Percentiles rank a stretch among this genome's conserved stretches.
These are phyloP conservation scores for Lobosporangium transversale DNA, from an alignment of 192 early-diverging fungal species.

Conservation along the genomic window DNA sequence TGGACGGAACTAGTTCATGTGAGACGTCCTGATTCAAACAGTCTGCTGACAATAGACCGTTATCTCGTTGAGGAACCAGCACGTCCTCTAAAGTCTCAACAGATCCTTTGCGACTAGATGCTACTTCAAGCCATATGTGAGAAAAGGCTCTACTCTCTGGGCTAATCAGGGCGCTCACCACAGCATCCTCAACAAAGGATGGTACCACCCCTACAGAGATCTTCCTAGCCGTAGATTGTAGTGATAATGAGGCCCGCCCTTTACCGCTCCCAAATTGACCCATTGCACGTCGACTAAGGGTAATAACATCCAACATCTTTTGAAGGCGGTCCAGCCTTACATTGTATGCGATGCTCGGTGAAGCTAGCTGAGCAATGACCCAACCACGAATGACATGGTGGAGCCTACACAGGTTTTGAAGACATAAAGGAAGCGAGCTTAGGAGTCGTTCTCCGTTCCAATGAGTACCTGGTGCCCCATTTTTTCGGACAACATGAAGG, in stretches of 20 bases:
- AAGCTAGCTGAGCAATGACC: conserved; percentile 70
- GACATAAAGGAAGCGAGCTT: conserved; percentile 68
- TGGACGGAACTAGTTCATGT: conserved; percentile 66
- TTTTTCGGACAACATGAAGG: conserved; percentile 62
- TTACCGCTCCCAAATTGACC: conserved; percentile 10
- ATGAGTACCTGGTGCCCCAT: conserved; percentile 56
- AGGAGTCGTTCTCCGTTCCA: conserved; percentile 64
- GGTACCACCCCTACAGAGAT: conserved; percentile 55
- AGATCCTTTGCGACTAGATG: conserved; percentile 57
- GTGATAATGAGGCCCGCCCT: neutral
- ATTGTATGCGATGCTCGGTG: conserved; percentile 55
- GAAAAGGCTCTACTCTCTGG: conserved; percentile 74
- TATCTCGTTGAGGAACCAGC: conserved; percentile 9
- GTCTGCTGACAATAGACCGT: neutral
- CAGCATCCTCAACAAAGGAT: conserved; percentile 74
- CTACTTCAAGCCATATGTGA: conserved; percentile 71
- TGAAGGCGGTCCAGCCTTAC: conserved; percentile 68
- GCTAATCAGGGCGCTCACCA: conserved; percentile 75
- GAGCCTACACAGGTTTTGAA: conserved; percentile 71
- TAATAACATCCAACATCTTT: conserved; percentile 68
- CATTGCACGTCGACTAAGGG: conserved; percentile 60
- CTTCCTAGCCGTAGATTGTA: neutral
- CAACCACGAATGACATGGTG: conserved; percentile 76
- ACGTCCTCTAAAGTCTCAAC: conserved; percentile 67
- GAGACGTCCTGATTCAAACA: neutral